Conservation (phyloP, 2,329 filamentous ascomycete species). For the Neofusicoccum sp. region DNA sequence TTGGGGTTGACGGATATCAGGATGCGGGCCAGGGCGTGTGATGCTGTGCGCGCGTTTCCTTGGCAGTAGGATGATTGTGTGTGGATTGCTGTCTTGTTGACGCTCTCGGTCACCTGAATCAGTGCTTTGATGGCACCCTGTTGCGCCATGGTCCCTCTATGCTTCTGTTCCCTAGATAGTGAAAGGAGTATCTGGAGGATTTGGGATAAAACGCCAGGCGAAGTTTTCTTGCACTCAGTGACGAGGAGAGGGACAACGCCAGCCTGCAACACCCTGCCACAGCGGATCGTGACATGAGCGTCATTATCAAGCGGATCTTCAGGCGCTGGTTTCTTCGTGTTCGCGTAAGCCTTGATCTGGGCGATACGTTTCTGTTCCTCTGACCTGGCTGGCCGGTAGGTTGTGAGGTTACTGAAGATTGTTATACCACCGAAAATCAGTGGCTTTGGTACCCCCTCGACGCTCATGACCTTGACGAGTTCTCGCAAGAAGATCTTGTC, state of each 20-base stretch:
- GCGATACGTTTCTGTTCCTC: constrained; percentile 92
- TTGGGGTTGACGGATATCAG: constrained; percentile 82
- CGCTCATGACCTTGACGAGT: constrained; percentile 61
- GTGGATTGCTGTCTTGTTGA: constrained; percentile 52
- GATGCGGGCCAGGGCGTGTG: constrained; percentile 79
- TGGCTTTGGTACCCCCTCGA: constrained; percentile 46
- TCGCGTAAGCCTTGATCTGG: constrained; percentile 91
- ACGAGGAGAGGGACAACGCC: constrained; percentile 76
- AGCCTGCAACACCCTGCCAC: constrained; percentile 73
- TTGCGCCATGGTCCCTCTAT: constrained; percentile 79
- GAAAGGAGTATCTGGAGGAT: constrained; percentile 75
- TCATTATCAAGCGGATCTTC: constrained; percentile 73
- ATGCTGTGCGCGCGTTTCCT: constrained; percentile 56
- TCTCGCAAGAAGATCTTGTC: constrained; percentile 67
- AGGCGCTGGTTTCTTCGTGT: constrained; percentile 65
- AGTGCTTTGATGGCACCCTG: constrained; percentile 90
- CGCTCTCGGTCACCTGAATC: constrained; percentile 65
- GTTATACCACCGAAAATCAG: constrained; percentile 82
- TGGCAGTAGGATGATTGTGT: constrained; percentile 35
- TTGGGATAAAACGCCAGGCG: constrained; percentile 67
- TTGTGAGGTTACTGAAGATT: constrained; percentile 80
- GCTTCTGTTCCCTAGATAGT: constrained; percentile 69
- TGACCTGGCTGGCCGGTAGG: constrained; percentile 71
- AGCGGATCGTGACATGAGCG: constrained; percentile 70
- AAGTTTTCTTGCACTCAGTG: constrained; percentile 70